Evolutionary conservation across 169 alveolate species (phyloP).

Genomic region (Haemoproteus tartakovskyi): DNA sequence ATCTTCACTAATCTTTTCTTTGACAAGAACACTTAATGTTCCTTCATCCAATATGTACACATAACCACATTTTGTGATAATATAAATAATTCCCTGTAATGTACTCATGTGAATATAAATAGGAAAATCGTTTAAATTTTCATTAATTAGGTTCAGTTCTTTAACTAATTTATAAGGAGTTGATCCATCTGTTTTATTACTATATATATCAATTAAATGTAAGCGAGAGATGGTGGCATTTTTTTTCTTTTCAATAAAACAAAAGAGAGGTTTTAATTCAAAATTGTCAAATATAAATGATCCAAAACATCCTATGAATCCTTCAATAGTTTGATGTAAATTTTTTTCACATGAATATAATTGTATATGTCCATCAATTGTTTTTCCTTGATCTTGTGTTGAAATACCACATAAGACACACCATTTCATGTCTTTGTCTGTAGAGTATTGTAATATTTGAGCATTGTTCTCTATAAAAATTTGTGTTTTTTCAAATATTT

Average conservation of each 20-base stretch:
- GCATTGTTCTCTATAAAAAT: conserved; percentile 83
- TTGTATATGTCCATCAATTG: conserved; percentile 93
- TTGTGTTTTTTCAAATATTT: conserved; percentile 88
- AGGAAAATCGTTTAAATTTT: conserved; percentile 76
- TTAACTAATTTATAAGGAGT: conserved; percentile 74
- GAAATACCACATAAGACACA: conserved; percentile 91
- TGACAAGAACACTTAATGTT: conserved; percentile 54
- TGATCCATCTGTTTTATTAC: conserved; percentile 53
- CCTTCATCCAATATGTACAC: conserved; percentile 75
- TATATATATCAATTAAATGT: conserved; percentile 91
- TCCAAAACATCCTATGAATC: conserved; percentile 93
- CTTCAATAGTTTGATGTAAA: conserved; percentile 93
- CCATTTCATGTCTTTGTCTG: conserved; percentile 90
- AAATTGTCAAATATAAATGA: conserved; percentile 82
- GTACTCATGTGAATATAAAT: conserved; percentile 79
- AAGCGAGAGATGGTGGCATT: conserved; percentile 85
- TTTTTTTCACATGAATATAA: conserved; percentile 89
- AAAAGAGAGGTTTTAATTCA: conserved; percentile 77
- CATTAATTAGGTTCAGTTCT: conserved; percentile 63
- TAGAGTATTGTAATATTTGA: conserved; percentile 89
- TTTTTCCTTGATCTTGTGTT: conserved; percentile 84
- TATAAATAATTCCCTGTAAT: conserved; percentile 80
- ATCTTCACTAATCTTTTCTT: conserved; percentile 62
- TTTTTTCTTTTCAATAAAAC: conserved; percentile 92
- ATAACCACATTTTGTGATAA: conserved; percentile 78